phyloP scores from a whole-genome alignment of 176 grass and related monocot genomes.

The Eragrostis nindensis region DNA sequence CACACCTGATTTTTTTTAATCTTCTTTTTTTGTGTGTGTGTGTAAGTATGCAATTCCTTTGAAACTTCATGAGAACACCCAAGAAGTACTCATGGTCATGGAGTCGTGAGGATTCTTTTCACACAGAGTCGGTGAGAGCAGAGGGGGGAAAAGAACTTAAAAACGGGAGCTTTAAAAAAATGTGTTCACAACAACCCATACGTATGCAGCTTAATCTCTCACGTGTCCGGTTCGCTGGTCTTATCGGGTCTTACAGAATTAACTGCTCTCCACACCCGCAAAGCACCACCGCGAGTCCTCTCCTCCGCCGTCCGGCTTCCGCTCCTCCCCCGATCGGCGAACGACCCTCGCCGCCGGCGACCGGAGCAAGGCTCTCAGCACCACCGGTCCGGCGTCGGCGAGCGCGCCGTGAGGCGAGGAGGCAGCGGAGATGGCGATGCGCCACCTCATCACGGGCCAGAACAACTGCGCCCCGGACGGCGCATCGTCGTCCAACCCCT shows the following conservation, averaged over 20 bases:
- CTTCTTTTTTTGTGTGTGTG: no score
- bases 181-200: not conserved
- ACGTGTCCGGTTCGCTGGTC: conserved; percentile 21
- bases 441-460: conserved; percentile 80
- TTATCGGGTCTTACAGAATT: conserved; percentile 50
- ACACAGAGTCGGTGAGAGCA: not conserved
- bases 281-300: conserved; percentile 32
- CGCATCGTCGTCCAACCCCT: conserved; percentile 83
- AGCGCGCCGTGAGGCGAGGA: not conserved
- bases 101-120: no score
- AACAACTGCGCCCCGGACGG: conserved; percentile 75
- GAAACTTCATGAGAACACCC: no score
- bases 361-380: not conserved
- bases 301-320: not conserved
- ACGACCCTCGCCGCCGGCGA: conserved; percentile 40
- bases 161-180: not conserved
- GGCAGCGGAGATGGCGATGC: conserved; percentile 71
- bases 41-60: no score
- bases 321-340: not conserved
- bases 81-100: no score
- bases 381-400: not conserved
- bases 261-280: conserved; percentile 34
- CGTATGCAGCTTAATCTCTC: conserved; percentile 23
- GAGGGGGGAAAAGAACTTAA: no score
- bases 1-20: no score